Conservation (phyloP, 345 rosid species). For the Gossypium anomalum region DNA sequence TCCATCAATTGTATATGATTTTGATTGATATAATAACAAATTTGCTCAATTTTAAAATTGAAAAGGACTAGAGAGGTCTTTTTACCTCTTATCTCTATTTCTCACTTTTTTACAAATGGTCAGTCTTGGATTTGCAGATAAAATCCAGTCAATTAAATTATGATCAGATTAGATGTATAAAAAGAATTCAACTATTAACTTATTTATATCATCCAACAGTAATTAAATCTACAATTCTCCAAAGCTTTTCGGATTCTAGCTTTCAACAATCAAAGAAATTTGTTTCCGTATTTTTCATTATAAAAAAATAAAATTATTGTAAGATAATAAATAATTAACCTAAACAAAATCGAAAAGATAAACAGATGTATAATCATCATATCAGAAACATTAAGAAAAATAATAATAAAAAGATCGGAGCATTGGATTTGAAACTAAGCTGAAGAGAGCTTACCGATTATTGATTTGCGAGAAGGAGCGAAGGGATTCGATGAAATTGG, state of each 20-base stretch:
- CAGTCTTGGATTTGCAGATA: conserved; percentile 4
- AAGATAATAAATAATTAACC: background rate
- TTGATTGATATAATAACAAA: no score
- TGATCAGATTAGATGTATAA: background rate
- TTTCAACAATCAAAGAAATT: background rate
- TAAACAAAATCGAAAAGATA: conserved; percentile 1
- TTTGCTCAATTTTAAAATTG: no score
- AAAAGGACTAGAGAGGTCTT: no score
- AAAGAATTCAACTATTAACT: background rate
- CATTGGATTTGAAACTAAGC: background rate
- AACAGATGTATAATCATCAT: background rate
- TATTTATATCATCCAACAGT: background rate
- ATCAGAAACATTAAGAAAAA: background rate
- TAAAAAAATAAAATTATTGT: background rate
- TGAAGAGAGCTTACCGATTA: conserved; percentile 6
- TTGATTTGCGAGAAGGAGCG: background rate
- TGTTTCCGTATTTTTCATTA: background rate
- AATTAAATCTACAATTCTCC: background rate
- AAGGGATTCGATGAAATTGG: background rate
- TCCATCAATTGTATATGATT: no score
- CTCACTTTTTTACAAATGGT: background rate
- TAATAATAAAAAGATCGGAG: background rate
- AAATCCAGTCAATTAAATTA: background rate
- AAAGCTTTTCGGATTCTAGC: background rate
- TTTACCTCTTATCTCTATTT: background rate